Evolutionary conservation across 495 filamentous ascomycete genomes (phyloP), one percentile per base, ranked within the genome.

Genomic region (Hypoxylon lenormandii): DNA sequence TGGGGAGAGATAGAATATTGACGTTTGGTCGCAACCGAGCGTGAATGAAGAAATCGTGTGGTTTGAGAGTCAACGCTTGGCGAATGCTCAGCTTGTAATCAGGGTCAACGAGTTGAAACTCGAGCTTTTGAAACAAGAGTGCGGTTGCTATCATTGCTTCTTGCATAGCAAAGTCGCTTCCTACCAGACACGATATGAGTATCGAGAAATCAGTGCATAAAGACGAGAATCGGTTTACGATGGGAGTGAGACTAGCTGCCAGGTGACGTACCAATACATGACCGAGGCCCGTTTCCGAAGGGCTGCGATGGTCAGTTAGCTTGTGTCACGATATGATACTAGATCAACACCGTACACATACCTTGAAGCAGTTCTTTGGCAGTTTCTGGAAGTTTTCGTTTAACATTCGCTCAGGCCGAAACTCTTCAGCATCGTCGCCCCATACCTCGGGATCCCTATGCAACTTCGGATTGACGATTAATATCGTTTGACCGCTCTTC

Each of bases 11-110:
- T 36, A 37, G 4, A 64, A 69, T 40, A n/a, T 69, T 18, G 48
- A 57, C 2, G 38, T 64, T 12, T 69, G 36, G 30, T 18, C 16
- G 37, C 8, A 38, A 7, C n/a, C 11, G 6, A 57, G 46, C n/a
- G 19, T 53, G 11, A 51, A 45, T 15, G 42, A 64, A 42, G 51
- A 38, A 30, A 26, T 69, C 33, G 19, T 69, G 5, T 69, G 37
- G 37, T n/a, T 38, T 38, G 13, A 38, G 37, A 11, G 37, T n/a
- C 13, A 38, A n/a, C 3, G 8, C 13, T n/a, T 38, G 37, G 3
- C 13, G 8, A 8, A 38, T n/a, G 37, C 89, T 90, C 68, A 89
- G 82, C 0, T 88, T 89, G 60, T 87, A 87, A 43, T 66, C 74
- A 0, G 81, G 81, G 66, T 86, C 80, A 21, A 80, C 81, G 55